Percentiles rank a stretch among this genome's conserved stretches.
Conservation (phyloP, 2,329 filamentous ascomycete genomes). For the Escovopsis weberi region DNA sequence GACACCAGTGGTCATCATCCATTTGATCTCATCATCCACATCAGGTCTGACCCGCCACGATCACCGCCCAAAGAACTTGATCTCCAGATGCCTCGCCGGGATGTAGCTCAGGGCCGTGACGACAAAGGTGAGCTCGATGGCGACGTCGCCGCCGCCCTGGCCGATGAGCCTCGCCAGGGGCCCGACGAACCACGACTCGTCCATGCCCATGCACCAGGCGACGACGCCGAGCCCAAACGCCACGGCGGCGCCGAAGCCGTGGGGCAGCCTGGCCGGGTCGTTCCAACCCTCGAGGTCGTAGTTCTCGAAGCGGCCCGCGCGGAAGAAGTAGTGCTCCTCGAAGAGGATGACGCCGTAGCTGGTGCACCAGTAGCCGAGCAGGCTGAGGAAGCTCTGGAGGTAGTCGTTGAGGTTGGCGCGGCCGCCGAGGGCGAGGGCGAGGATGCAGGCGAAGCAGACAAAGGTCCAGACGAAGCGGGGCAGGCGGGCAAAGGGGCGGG, state of each 20-base stretch:
- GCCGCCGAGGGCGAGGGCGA: conserved; percentile 25
- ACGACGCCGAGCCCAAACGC: conserved; percentile 28
- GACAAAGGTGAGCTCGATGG: conserved; percentile 25
- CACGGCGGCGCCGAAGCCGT: conserved; percentile 26
- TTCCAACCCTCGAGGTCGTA: conserved; percentile 32
- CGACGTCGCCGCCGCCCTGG: conserved; percentile 45
- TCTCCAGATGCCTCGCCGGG: conserved; percentile 27
- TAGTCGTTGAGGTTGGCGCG: conserved; percentile 25
- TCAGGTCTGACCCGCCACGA: too few species aligned
- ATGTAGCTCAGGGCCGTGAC: conserved; percentile 26
- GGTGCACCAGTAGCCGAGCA: conserved; percentile 32
- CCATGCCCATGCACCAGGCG: conserved; percentile 38
- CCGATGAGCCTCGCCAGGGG: conserved; percentile 39
- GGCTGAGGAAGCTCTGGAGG: conserved; percentile 28
- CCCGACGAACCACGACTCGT: conserved; percentile 40
- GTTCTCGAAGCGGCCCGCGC: conserved; percentile 22
- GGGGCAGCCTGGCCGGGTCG: conserved; percentile 24
- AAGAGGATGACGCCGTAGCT: conserved; percentile 26
- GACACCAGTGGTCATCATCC: too few species aligned
- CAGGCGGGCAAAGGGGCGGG: conserved; percentile 19
- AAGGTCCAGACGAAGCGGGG: conserved; percentile 28
- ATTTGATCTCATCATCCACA: too few species aligned
- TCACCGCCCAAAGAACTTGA: conserved; percentile 12
- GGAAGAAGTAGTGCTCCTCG: conserved; percentile 28
- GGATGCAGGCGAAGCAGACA: conserved; percentile 24